Base-by-base conservation (phyloP, 148 eudicot genomes). In the Bassia scoparia region DNA sequence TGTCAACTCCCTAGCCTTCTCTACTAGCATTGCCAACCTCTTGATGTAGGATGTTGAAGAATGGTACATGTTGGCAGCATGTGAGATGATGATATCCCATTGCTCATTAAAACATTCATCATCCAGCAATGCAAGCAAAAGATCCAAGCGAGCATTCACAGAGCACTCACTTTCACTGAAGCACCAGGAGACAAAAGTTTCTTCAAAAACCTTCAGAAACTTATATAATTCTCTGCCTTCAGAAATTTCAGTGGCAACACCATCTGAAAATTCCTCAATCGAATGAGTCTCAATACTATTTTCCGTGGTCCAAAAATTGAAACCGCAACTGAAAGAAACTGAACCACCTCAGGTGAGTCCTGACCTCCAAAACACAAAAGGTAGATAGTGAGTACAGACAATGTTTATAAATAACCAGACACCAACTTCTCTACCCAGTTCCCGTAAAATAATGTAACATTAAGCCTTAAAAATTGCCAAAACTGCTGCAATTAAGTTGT, bases 181-280 rank as follows among this genome's bases (percentile, higher is more conserved):
- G 80, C 97, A 95, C 97, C 91, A 91, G 53, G 91, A 80, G 50
- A 95, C 78, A 82, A 95, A 87, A 23, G 75, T 81, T 77, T 85
- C 85, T 65, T 84, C 80, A 83, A 88, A 95, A 54, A 81, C 78
- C 63, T 78, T 79, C 82, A 95, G 69, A 83, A 91, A 94, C 73
- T 84, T 78, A 49, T 74, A 79, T 46, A 74, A 65, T 75, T 83
- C 84, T 63, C 59, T 50, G n/a, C 33, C 73, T 50, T 68, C 75
- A 61, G n/a, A n/a, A n/a, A n/a, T n/a, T n/a, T 50, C 77, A 49
- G 65, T 18, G 74, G 54, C 64, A 75, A 29, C 23, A 27, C 71
- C 79, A 49, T 69, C 72, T 69, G 71, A 53, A 78, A 64, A 43
- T 29, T 44, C 71, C 68, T 73, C 82, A 67, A 13, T 72, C 24